Conservation (phyloP, 495 filamentous ascomycete genomes). For the Neurospora sublineolata region DNA sequence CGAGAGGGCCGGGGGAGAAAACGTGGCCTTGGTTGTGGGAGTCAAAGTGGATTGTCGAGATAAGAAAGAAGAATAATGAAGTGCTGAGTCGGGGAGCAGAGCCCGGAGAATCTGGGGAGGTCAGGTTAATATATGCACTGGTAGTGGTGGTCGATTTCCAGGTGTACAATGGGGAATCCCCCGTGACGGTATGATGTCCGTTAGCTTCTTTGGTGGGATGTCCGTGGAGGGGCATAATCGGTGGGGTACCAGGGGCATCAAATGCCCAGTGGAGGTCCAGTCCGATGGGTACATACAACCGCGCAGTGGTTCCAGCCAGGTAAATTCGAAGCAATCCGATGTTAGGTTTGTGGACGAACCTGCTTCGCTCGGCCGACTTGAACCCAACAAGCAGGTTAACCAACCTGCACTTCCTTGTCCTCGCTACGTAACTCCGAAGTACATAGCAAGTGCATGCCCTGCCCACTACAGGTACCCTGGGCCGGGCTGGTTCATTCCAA, state of each 20-base stretch:
- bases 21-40: conserved; percentile 11
- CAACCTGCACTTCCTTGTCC: background rate
- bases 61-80: conserved; percentile 26
- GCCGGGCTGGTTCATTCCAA: background rate
- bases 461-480: no score
- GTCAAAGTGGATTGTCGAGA: conserved; percentile 17
- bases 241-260: background rate
- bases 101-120: conserved; percentile 17
- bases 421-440: background rate
- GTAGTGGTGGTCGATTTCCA: background rate
- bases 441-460: background rate
- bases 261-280: background rate
- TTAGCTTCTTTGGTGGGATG: background rate
- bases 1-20: conserved; percentile 30
- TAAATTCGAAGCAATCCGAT: background rate
- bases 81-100: conserved; percentile 22
- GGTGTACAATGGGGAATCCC: background rate
- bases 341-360: background rate
- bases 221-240: background rate
- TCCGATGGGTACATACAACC: background rate
- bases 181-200: background rate
- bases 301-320: background rate
- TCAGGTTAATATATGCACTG: conserved; percentile 8
- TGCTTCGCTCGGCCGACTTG: background rate
- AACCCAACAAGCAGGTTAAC: background rate